phyloP scores from a whole-genome alignment of 2,329 filamentous ascomycete species.

The Cercospora beticola region DNA sequence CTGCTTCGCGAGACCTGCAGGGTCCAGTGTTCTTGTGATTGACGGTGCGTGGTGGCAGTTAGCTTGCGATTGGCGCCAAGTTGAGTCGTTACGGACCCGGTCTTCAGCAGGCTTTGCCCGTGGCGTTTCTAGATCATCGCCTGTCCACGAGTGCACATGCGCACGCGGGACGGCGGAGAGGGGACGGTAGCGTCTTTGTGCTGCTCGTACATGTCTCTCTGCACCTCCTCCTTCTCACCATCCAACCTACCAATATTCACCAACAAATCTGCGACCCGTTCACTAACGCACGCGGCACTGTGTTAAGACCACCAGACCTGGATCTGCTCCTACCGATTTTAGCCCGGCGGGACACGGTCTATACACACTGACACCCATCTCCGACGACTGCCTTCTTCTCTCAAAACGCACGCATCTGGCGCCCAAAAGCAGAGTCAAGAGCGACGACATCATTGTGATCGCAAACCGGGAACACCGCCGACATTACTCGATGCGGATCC shows the following conservation, averaged over 20 bases:
- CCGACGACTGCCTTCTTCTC: background rate
- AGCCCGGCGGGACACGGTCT: background rate
- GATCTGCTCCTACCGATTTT: background rate
- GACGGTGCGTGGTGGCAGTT: background rate
- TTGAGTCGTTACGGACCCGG: background rate
- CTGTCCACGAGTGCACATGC: slow-evolving; percentile 1
- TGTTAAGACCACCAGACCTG: background rate
- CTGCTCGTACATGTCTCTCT: background rate
- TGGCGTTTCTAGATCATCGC: slow-evolving; percentile 1
- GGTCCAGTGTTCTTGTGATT: slow-evolving; percentile 2
- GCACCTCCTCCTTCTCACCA: background rate
- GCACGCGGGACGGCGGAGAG: background rate
- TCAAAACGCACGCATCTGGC: background rate
- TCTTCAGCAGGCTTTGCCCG: slow-evolving; percentile 1
- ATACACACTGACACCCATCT: background rate
- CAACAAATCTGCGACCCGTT: background rate
- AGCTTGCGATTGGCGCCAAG: background rate
- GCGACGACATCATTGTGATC: background rate
- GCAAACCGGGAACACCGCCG: background rate
- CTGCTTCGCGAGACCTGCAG: background rate
- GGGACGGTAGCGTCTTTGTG: background rate
- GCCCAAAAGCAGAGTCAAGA: background rate
- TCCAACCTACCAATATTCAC: background rate
- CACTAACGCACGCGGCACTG: background rate
- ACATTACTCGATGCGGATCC: background rate